Base-by-base conservation (phyloP, 23 red algal genomes). In the Gracilaria domingensis region DNA sequence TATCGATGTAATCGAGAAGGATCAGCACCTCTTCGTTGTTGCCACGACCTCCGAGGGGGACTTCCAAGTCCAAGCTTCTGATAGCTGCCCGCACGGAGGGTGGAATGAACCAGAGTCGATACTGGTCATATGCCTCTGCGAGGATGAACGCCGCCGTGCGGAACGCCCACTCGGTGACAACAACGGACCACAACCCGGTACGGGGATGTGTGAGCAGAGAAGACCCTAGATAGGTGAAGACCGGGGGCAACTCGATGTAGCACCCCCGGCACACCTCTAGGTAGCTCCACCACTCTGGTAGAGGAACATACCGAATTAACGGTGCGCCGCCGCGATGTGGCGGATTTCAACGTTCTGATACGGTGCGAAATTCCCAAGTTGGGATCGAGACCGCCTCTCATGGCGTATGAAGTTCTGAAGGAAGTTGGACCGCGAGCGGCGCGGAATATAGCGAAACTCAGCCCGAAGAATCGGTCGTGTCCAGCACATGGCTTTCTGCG, bases 81-180 rank as follows among this genome's bases (percentile, higher is more conserved):
- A 71, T 71, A 39, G 12, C n/a, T 71, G 26, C 30, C 66, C 66
- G 66, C 66, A 71, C n/a, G 14, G 12, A 26, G 4, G 30, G 66
- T 35, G 28, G 66, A 17, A 35, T 71, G 25, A 24, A 71, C 66
- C 66, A 71, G 12, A 71, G 66, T 34, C 30, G 28, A 36, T 71
- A 71, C 30, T 71, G 66, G 66, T 71, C 66, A 34, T 71, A 79
- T 6, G 75, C 45, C 75, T 79, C 75, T 3, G 50, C 42, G n/a
- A 45, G 42, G 42, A 45, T 45, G 11, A 7, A 45, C 11, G 42
- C 42, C 42, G 42, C 42, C 4, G 42, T 57, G 42, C 50, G 44
- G 75, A 51, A 37, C 8, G 42, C 75, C 75, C 39, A 79, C 39
- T 79, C 75, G 35, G 45, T 79, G 39, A 55, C 23, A 1, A 79